Evolutionary conservation across 768 basidiomycete species (phyloP).

Genomic region (Holtermanniella nyarrowii): DNA sequence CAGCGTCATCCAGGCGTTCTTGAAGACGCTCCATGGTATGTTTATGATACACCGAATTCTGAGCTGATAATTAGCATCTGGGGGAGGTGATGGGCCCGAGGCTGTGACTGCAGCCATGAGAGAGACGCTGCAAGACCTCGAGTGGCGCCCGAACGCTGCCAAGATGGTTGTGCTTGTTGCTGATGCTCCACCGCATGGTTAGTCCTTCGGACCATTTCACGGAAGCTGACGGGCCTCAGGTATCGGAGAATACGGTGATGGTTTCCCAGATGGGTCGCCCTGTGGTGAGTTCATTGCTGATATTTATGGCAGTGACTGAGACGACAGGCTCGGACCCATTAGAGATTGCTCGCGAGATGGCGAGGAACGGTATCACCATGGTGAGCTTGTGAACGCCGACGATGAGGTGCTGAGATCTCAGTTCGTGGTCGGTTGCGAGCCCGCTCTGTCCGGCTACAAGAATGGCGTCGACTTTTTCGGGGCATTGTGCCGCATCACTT

Average conservation of each 20-base stretch:
- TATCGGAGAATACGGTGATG: slow-evolving; percentile 93
- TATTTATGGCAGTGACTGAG: slow-evolving; percentile 42
- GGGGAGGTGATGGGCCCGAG: slow-evolving; percentile 72
- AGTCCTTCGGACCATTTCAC: not conserved
- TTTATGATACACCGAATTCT: not conserved
- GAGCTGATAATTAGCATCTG: slow-evolving; percentile 14
- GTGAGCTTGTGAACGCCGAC: slow-evolving; percentile 45
- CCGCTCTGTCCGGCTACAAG: slow-evolving; percentile 43
- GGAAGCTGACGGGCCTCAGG: slow-evolving; percentile 6
- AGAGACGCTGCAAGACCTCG: slow-evolving; percentile 68
- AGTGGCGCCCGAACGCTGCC: slow-evolving; percentile 76
- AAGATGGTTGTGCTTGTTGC: slow-evolving; percentile 97
- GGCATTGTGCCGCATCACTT: slow-evolving; percentile 83
- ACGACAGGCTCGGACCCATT: slow-evolving; percentile 64
- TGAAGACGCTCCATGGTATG: slow-evolving; percentile 52
- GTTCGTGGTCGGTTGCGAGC: slow-evolving; percentile 99
- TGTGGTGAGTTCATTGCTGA: slow-evolving; percentile 1
- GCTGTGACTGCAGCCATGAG: slow-evolving; percentile 88
- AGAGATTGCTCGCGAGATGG: slow-evolving; percentile 78
- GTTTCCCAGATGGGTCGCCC: slow-evolving; percentile 41
- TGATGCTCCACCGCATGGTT: slow-evolving; percentile 91
- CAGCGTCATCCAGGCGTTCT: slow-evolving; percentile 67
- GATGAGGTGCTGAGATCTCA: slow-evolving; percentile 36
- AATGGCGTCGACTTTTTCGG: slow-evolving; percentile 67
- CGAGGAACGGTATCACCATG: slow-evolving; percentile 75